A percentile compares a stretch with the other conserved stretches of the same genome.
Conservation (phyloP, 2,329 filamentous ascomycete genomes). For the Nothopassalora personata region DNA sequence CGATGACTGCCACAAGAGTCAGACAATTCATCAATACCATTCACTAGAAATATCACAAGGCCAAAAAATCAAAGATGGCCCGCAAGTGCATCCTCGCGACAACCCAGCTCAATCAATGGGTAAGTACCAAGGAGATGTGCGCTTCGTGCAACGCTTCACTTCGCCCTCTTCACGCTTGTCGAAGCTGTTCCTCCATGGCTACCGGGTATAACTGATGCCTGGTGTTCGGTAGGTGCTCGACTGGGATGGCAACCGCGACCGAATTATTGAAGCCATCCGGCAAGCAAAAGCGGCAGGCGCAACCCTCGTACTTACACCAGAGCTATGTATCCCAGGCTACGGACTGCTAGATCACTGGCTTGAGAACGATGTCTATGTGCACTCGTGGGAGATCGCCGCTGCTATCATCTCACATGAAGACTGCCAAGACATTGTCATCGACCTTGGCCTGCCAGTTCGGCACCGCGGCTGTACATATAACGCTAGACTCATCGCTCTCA, state of each 20-base stretch:
- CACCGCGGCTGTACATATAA: conserved; percentile 62
- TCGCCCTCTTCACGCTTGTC: too few species aligned
- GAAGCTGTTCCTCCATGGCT: too few species aligned
- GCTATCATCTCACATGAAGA: conserved; percentile 56
- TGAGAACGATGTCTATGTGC: conserved; percentile 37
- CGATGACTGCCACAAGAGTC: neutral
- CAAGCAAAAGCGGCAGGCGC: conserved; percentile 57
- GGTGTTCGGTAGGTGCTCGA: conserved; percentile 40
- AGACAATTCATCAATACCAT: neutral
- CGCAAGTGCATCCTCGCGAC: conserved; percentile 39
- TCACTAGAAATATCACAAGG: neutral
- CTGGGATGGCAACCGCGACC: conserved; percentile 57
- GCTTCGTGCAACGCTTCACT: too few species aligned
- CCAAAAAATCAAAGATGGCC: conserved; percentile 20
- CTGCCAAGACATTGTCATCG: conserved; percentile 60
- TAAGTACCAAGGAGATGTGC: conserved; percentile 17
- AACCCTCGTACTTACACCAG: conserved; percentile 49
- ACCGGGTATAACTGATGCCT: too few species aligned
- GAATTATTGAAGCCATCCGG: conserved; percentile 60
- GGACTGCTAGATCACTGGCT: conserved; percentile 61
- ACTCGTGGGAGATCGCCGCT: conserved; percentile 56
- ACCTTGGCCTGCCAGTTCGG: conserved; percentile 49
- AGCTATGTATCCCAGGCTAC: conserved; percentile 56
- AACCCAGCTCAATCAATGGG: conserved; percentile 41
- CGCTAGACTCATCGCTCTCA: conserved; percentile 58